These are phyloP conservation scores for Avicennia marina DNA, from an alignment of 257 asterid species.

Conservation along the genomic window DNA sequence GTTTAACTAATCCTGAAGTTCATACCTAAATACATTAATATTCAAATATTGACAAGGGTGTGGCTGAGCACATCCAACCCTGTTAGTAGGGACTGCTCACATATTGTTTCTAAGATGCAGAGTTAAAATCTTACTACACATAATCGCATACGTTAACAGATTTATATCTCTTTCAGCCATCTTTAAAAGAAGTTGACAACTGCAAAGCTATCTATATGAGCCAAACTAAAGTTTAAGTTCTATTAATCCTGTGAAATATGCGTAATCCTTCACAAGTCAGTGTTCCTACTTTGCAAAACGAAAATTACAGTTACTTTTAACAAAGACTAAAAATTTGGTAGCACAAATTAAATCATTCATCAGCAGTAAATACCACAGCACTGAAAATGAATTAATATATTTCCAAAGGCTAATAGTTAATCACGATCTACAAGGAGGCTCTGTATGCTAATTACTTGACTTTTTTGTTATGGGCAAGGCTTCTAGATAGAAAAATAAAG, in stretches of 20 bases:
- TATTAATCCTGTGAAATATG: not conserved
- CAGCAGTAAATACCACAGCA: not conserved
- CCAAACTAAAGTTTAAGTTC: conserved; percentile 5
- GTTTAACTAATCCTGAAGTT: not conserved
- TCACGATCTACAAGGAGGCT: too few relatives aligned
- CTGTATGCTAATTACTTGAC: too few relatives aligned
- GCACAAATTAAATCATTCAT: conserved; percentile 8
- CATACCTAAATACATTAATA: not conserved
- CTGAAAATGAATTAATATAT: too few relatives aligned
- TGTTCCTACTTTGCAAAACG: not conserved
- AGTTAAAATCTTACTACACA: not conserved
- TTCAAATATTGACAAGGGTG: not conserved
- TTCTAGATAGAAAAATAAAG: too few relatives aligned
- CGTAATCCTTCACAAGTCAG: not conserved
- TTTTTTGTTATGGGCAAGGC: too few relatives aligned
- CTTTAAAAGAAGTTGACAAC: conserved; percentile 2
- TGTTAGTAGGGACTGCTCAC: not conserved
- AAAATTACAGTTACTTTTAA: too few relatives aligned
- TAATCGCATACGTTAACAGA: not conserved
- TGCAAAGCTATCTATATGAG: not conserved
- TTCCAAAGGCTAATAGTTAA: too few relatives aligned
- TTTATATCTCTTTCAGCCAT: not conserved
- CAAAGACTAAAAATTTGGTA: too few relatives aligned
- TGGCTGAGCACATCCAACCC: not conserved
- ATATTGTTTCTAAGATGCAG: not conserved